Evolutionary conservation across 2,329 filamentous ascomycete genomes (phyloP), one percentile per base, ranked within the genome.

Genomic region (Sporothrix sp.): DNA sequence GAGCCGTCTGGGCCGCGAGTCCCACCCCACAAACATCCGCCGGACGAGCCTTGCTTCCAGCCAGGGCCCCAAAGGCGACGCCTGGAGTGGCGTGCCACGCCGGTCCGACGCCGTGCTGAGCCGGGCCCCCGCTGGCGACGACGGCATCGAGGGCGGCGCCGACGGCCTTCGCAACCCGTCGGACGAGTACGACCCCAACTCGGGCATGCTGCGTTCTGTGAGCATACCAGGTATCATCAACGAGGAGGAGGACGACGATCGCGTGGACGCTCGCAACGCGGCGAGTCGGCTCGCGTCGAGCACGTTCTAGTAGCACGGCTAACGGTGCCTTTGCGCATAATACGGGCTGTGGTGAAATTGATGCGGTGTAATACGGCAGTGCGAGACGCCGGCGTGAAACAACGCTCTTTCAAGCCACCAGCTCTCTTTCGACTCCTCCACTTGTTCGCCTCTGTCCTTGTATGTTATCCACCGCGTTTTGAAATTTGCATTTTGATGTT

Each of bases 31-130:
- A 5, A 52, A 57, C 28, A 66, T 71, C 53, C 80, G 93, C 50
- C 81, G 91, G 54, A 69, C 83, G 23, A 91, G 81, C 66, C 69
- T 96, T 58, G 86, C 87, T 14, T 86, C 87, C 42, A 93, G 86
- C 61, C 93, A 98, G 68, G 93, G 93, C 0, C 91, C 93, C 45
- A 95, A 95, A 70, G 93, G 93, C n/a, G 93, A 98, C 66, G 85
- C 93, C 14, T 98, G 93, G 93, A 95, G 88, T 61, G 93, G 93
- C 52, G 89, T 96, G 25, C 87, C 90, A 32, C 79, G 93, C 55
- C 79, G 87, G 50, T 81, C 83, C 27, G 60, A 57, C 27, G 87
- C 95, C 59, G 83, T 82, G n/a, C 84, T 78, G 13, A 80, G 54
- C 78, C 71, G 62, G 64, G 68, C 77, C 59, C 68, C 71, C 60